Percentiles rank a stretch among this genome's conserved stretches.
Conservation (phyloP, 2,329 filamentous ascomycete species). For the Fusarium avenaceum region DNA sequence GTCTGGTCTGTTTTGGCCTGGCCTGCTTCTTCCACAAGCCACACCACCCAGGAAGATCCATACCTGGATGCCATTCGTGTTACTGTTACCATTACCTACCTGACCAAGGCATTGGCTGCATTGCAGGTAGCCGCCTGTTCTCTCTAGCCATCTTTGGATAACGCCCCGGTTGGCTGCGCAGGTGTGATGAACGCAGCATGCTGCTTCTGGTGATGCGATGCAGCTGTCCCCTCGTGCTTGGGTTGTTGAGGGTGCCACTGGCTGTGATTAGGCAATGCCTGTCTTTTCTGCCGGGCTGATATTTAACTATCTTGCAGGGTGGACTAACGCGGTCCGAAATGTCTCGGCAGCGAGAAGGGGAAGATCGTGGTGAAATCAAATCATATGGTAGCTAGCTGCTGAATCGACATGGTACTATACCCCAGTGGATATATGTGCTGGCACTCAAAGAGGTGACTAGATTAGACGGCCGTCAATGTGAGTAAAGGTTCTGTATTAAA, state of each 20-base stretch:
- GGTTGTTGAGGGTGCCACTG: slow-evolving; percentile 18
- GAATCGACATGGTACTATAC: background rate
- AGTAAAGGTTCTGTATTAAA: slow-evolving; percentile 20
- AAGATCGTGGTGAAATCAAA: background rate
- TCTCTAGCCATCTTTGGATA: slow-evolving; percentile 40
- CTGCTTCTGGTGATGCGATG: slow-evolving; percentile 40
- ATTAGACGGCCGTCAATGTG: background rate
- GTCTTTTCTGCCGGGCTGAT: slow-evolving; percentile 12
- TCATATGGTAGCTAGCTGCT: slow-evolving; percentile 5
- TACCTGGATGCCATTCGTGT: slow-evolving; percentile 19
- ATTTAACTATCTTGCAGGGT: background rate
- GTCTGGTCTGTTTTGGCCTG: too few relatives aligned
- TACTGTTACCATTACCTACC: background rate
- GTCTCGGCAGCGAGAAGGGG: slow-evolving; percentile 22
- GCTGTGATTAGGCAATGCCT: slow-evolving; percentile 27
- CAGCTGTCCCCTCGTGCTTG: slow-evolving; percentile 28
- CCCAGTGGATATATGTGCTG: background rate
- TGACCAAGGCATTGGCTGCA: slow-evolving; percentile 3
- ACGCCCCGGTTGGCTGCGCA: slow-evolving; percentile 39
- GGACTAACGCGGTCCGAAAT: slow-evolving; percentile 17
- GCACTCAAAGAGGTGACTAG: too few relatives aligned
- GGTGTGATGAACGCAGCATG: slow-evolving; percentile 42
- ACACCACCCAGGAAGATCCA: slow-evolving; percentile 18
- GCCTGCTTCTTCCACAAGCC: slow-evolving; percentile 33
- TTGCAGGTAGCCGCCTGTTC: slow-evolving; percentile 27